Evolutionary conservation across 345 rosid genomes (phyloP).

Genomic region (Citrus medica): DNA sequence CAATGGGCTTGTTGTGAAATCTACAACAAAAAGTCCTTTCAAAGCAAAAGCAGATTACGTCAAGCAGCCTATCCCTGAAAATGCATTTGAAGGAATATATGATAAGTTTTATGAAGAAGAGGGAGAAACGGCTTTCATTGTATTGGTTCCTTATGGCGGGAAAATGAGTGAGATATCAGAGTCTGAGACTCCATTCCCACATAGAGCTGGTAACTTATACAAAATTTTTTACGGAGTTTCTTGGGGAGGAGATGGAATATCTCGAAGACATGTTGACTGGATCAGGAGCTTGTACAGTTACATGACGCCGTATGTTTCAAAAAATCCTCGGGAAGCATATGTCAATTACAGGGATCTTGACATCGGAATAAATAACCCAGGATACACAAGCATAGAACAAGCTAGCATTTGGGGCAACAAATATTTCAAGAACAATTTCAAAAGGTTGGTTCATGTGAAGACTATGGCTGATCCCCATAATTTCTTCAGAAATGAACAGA

Average conservation of each 20-base stretch:
- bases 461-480: conserved; percentile 50
- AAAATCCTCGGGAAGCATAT: conserved; percentile 46
- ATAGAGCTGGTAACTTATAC: conserved; percentile 46
- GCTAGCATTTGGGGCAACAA: conserved; percentile 43
- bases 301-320: conserved; percentile 62
- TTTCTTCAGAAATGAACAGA: conserved; percentile 65
- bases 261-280: conserved; percentile 28
- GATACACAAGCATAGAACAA: conserved; percentile 21
- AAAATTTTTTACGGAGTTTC: conserved; percentile 37
- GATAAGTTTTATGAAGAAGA: too few relatives aligned
- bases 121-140: conserved; percentile 34
- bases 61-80: too few relatives aligned
- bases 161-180: conserved; percentile 54
- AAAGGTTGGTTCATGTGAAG: conserved; percentile 49
- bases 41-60: too few relatives aligned
- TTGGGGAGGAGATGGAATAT: too few relatives aligned
- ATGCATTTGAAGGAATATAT: too few relatives aligned
- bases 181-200: conserved; percentile 55
- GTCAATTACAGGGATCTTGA: conserved; percentile 73
- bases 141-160: conserved; percentile 77
- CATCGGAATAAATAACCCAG: conserved; percentile 40
- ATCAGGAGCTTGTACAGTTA: conserved; percentile 39
- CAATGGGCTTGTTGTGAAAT: too few relatives aligned
- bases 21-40: too few relatives aligned
- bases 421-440: conserved; percentile 53